A percentile compares a stretch with the other conserved stretches of the same genome.
These are phyloP conservation scores for Pichia sp. DNA, from an alignment of 1,139 yeast genomes.

Conservation along the genomic window DNA sequence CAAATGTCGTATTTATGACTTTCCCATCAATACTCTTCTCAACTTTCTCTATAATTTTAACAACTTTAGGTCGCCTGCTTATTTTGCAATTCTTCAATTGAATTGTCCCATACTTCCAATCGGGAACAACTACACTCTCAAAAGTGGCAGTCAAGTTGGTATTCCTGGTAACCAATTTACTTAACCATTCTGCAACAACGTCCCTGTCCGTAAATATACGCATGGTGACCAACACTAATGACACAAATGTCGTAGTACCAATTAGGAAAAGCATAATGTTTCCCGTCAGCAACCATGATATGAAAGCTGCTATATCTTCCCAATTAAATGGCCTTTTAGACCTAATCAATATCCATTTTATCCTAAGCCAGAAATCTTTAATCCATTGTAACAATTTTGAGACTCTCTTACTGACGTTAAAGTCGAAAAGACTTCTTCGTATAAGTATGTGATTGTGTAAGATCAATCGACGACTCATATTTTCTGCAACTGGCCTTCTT, in stretches of 20 bases:
- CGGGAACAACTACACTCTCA: slow-evolving; percentile 92
- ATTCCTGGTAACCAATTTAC: slow-evolving; percentile 76
- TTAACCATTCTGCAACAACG: slow-evolving; percentile 71
- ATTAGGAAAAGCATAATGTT: slow-evolving; percentile 69
- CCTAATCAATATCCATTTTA: slow-evolving; percentile 63
- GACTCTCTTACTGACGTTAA: slow-evolving; percentile 2
- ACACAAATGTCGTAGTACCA: slow-evolving; percentile 87
- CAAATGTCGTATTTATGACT: slow-evolving; percentile 5
- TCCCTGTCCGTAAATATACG: slow-evolving; percentile 91
- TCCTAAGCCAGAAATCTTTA: slow-evolving; percentile 46
- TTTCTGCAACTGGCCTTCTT: no score
- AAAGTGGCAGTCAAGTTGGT: slow-evolving; percentile 83
- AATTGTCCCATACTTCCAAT: slow-evolving; percentile 86
- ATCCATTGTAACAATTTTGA: slow-evolving; percentile 16
- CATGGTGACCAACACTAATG: slow-evolving; percentile 66
- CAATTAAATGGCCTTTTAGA: slow-evolving; percentile 67
- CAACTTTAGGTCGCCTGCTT: slow-evolving; percentile 66
- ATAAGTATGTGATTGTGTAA: no score
- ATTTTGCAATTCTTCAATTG: slow-evolving; percentile 81
- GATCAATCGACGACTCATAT: no score
- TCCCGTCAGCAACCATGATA: slow-evolving; percentile 88
- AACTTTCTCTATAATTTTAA: slow-evolving; percentile 54
- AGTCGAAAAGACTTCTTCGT: no score
- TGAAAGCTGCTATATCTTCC: slow-evolving; percentile 83
- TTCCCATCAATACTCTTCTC: slow-evolving; percentile 12